Base-by-base conservation (phyloP, 306 rosid genomes). In the Cucurbita moschata region DNA sequence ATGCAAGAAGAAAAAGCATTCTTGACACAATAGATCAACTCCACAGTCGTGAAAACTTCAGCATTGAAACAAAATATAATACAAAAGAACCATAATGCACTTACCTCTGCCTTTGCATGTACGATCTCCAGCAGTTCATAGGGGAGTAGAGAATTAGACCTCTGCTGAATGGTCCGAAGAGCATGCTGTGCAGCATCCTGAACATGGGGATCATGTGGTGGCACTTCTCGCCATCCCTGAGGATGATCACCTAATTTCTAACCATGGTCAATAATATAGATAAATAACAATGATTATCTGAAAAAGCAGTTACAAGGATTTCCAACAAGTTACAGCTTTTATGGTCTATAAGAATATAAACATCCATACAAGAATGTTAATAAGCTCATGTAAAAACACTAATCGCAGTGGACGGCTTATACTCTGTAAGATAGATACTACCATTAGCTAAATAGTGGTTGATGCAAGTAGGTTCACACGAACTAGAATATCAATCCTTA, bases 131-230 rank as follows among this genome's bases (percentile, higher is more conserved):
- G 84, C 56, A 88, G 84, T 75, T 71, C 85, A 71, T 85, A 86
- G 47, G 95, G 95, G 54, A 81, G 52, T 40, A 86, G 57, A 23
- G 95, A 88, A 78, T 88, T 88, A 59, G 95, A 88, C 83, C 89
- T 85, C 76, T 88, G 88, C 84, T 88, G 95, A 79, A 88, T 80
- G 58, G 88, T 75, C 81, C 76, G 81, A 62, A 88, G 49, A 70
- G 91, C 95, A 83, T 88, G 91, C 74, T 85, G 60, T 73, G 95
- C 91, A 23, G 95, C 95, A 75, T 88, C 89, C 82, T 86, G 90
- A 81, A 88, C 91, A 73, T 78, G 86, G 59, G 91, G 95, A 53
- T 88, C 95, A 54, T 86, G 80, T 21, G 78, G 46, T 47, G 91
- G 89, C 81, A 88, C 89, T 76, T 86, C 77, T 77, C 83, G 81